Conservation (phyloP, 2,329 filamentous ascomycete species). For the Paraphoma sp. region DNA sequence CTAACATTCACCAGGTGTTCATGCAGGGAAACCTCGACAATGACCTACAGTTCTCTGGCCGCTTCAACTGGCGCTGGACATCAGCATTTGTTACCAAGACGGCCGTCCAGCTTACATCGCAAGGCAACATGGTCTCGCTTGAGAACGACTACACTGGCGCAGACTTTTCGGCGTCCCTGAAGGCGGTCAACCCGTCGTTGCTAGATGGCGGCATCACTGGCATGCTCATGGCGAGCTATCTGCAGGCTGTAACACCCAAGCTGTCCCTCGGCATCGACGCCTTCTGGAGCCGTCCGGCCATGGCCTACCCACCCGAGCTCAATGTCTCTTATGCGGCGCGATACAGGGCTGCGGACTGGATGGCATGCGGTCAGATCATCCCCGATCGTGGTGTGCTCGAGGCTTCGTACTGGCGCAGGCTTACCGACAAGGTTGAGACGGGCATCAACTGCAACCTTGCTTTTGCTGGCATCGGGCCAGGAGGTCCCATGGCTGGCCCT, state of each 20-base stretch:
- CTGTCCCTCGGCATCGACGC: conserved; percentile 89
- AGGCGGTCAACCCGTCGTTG: conserved; percentile 93
- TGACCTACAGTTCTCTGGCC: conserved; percentile 82
- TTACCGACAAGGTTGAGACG: conserved; percentile 95
- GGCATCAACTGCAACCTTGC: conserved; percentile 94
- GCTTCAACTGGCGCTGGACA: conserved; percentile 93
- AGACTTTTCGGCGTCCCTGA: conserved; percentile 92
- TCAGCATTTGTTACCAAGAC: conserved; percentile 83
- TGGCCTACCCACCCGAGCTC: conserved; percentile 88
- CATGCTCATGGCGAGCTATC: conserved; percentile 93
- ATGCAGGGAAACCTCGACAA: conserved; percentile 96
- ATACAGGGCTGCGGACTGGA: conserved; percentile 93
- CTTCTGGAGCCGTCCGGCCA: conserved; percentile 87
- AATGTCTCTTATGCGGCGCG: conserved; percentile 87
- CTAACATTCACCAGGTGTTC: conserved; percentile 70
- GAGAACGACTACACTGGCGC: conserved; percentile 94
- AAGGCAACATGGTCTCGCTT: conserved; percentile 89
- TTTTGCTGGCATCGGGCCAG: conserved; percentile 68
- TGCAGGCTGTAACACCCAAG: conserved; percentile 88
- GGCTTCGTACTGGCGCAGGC: conserved; percentile 89
- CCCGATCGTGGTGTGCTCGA: conserved; percentile 81
- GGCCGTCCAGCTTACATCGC: conserved; percentile 82
- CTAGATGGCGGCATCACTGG: conserved; percentile 92
- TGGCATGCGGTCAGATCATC: conserved; percentile 87
- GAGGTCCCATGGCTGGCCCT: conserved; percentile 69